phyloP scores from a whole-genome alignment of 352 stramenopile species.

The Aphanomyces astaci region DNA sequence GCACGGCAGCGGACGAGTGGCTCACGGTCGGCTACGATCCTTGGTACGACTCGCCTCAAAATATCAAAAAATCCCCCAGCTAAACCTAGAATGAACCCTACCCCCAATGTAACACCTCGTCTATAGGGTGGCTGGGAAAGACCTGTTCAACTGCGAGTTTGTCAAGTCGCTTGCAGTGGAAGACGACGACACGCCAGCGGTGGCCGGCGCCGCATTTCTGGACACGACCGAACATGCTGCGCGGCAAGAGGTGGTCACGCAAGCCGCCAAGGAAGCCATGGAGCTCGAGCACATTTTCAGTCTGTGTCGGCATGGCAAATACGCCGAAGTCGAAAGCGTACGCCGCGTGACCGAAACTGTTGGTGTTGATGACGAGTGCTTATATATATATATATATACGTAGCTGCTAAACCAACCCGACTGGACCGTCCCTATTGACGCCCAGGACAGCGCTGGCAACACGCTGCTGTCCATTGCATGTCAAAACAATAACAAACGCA shows the following conservation, averaged over 20 bases:
- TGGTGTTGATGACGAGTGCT: not conserved
- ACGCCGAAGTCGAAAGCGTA: conserved; percentile 76
- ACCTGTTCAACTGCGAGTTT: conserved; percentile 42
- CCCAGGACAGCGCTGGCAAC: conserved; percentile 88
- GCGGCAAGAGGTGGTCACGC: conserved; percentile 61
- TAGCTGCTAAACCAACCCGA: conserved; percentile 86
- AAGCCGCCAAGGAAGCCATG: conserved; percentile 74
- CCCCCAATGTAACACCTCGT: no score
- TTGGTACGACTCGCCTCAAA: conserved; percentile 60
- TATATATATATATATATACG: no score
- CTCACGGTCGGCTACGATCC: conserved; percentile 85
- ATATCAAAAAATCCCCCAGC: no score
- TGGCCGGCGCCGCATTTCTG: conserved; percentile 26
- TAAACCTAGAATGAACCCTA: no score
- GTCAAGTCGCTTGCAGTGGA: conserved; percentile 36
- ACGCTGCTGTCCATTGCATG: conserved; percentile 89
- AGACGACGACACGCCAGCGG: conserved; percentile 20
- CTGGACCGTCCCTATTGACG: conserved; percentile 86
- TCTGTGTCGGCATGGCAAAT: conserved; percentile 85
- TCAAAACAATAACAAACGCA: conserved; percentile 95
- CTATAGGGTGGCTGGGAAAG: conserved; percentile 29
- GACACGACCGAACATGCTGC: conserved; percentile 32
- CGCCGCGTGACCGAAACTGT: conserved; percentile 23
- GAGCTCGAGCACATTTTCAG: conserved; percentile 88
- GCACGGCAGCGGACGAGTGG: conserved; percentile 84